Evolutionary conservation across 2,329 filamentous ascomycete genomes (phyloP), one percentile per base, ranked within the genome.

Genomic region (Fusarium tanahbumbuense): DNA sequence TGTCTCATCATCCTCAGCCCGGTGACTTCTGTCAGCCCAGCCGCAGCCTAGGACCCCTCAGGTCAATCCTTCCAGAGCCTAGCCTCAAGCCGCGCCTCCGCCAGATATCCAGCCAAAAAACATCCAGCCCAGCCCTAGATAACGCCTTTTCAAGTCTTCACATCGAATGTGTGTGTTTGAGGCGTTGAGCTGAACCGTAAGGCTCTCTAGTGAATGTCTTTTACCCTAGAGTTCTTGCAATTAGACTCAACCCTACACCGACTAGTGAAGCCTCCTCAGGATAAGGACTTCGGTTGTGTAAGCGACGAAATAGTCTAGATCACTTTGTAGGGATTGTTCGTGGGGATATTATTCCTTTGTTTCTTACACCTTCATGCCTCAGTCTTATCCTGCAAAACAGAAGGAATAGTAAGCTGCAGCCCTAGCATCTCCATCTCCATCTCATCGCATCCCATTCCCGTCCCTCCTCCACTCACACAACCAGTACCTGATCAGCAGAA

Each of bases 41-140:
- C 64, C 68, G 60, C 68, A 62, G 64, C 60, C 45, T 48, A 67
- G 60, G 42, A 49, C 41, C 63, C 54, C 65, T 64, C 55, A 37
- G 18, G 34, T 37, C 61, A 59, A 65, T 57, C 62, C 63, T 47
- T 44, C 27, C 52, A 57, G 18, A 54, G 60, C 53, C 64, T 72
- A 74, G 70, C 50, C 56, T 42, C 61, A 60, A 63, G 60, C 70
- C 63, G 41, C 58, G 62, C 61, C 73, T 68, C 68, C 61, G 61
- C 64, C 64, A 73, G 62, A 71, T 63, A 70, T 61, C 54, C 58
- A 67, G 57, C 60, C 63, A 70, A 60, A 60, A 60, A 40, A 45
- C 56, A 65, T 68, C 70, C 64, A 64, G 68, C 50, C 68, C 67
- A 67, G 61, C 72, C 64, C 53, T 60, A 55, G 59, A 56, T 67